Base-by-base conservation (phyloP, 306 rosid genomes). In the Echinosophora koreensis region DNA sequence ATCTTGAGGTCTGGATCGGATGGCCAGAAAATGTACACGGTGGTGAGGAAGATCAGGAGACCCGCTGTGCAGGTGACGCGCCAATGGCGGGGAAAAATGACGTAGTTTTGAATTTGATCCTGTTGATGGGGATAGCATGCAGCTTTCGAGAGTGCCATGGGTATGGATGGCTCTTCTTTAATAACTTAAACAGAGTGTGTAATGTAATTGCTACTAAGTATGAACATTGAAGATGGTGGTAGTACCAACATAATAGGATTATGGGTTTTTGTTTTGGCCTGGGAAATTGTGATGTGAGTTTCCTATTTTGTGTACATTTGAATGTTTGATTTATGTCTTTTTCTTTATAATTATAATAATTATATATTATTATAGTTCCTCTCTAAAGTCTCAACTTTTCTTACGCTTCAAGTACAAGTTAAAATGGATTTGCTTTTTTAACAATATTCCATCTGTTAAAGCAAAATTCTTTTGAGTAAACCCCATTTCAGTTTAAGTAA, bases 1-100 rank as follows among this genome's bases (percentile, higher is more conserved):
- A 92, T 81, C 87, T 84, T 90, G 8, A 90, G 27, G 5, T 58
- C 74, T 2, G 97, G 97, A 27, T 82, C 84, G 5, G 93, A 82
- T 49, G 93, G 97, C 93, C 92, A 92, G 57, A 83, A 51, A 12
- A 81, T 27, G 86, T 76, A 90, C 6, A 49, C 68, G 34, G 50
- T 18, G 41, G 73, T 60, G 35, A 76, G 69, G 3, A 80, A 47
- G 18, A 82, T 52, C 7, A 81, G 28, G 13, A 87, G 2, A 5
- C 81, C 64, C 42, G 73, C 37, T 71, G 76, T 37, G 63, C 74
- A 79, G 37, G 71, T 64, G 1, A 86, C 34, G 5, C 56, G 77
- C 71, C 44, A 42, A 4, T 77, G 83, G 34, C 78, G 77, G 37
- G 86, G 79, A n/a, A 70, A 65, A 67, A 82, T 86, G 76, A 76